phyloP scores from a whole-genome alignment of 192 early-diverging fungal species.

The Coemansia sp. region DNA sequence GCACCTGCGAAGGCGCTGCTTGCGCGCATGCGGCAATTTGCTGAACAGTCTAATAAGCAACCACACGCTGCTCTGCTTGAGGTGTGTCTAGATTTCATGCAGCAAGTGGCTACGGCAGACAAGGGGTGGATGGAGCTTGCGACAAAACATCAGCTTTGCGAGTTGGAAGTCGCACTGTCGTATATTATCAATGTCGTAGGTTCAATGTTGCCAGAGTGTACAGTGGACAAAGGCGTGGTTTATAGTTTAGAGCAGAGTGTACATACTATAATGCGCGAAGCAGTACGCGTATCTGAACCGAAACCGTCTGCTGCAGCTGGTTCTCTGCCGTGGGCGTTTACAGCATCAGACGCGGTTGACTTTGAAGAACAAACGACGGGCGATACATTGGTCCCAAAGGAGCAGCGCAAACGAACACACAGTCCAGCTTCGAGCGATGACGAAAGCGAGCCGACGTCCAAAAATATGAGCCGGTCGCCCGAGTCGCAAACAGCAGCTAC shows the following conservation, averaged over 20 bases:
- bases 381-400: neutral
- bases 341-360: neutral
- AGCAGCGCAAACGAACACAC: slow-evolving; percentile 1
- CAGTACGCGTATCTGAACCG: no score
- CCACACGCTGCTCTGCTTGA: neutral
- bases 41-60: neutral
- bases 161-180: no score
- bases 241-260: neutral
- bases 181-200: no score
- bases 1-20: neutral
- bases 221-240: neutral
- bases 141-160: no score
- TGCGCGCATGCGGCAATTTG: neutral
- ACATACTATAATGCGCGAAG: neutral
- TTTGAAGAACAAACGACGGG: neutral
- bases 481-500: neutral
- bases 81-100: neutral
- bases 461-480: neutral
- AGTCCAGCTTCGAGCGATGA: neutral
- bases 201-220: neutral
- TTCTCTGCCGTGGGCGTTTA: neutral
- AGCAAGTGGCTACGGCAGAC: neutral
- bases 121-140: neutral
- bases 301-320: neutral
- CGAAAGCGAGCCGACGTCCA: neutral